A percentile compares a stretch with the other conserved stretches of the same genome.
phyloP scores from a whole-genome alignment of 73 alveolate genomes.

The Paramecium primaurelia region DNA sequence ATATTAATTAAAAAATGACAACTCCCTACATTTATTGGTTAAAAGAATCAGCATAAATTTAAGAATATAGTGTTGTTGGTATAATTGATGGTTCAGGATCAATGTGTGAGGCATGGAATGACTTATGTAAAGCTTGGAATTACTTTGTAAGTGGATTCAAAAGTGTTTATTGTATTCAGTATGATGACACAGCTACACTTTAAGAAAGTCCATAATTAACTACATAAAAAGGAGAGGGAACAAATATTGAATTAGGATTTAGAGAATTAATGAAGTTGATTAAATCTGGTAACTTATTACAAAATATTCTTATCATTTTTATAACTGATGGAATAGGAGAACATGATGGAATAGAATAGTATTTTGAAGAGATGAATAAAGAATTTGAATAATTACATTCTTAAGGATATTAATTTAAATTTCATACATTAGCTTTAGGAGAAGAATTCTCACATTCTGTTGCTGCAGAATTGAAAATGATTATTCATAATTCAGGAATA shows the following conservation, averaged over 20 bases:
- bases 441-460: not conserved
- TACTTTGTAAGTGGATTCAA: not conserved
- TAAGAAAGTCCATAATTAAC: not conserved
- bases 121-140: slow-evolving; percentile 8
- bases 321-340: slow-evolving; percentile 33
- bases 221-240: not conserved
- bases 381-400: not conserved
- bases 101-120: not conserved
- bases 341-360: not conserved
- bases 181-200: not conserved
- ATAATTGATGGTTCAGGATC: slow-evolving; percentile 17
- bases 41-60: not conserved
- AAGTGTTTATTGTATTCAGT: not conserved
- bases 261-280: not conserved
- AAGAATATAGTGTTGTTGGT: slow-evolving; percentile 13
- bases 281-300: not conserved
- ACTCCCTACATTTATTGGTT: not conserved
- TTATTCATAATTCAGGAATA: not conserved
- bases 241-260: not conserved
- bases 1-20: not conserved
- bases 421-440: slow-evolving; percentile 9
- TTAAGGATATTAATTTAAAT: not conserved
- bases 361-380: not conserved
- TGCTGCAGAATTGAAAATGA: not conserved
- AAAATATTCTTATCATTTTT: not conserved